Conservation (phyloP, 2,329 filamentous ascomycete genomes). For the Venturia oleaginea region DNA sequence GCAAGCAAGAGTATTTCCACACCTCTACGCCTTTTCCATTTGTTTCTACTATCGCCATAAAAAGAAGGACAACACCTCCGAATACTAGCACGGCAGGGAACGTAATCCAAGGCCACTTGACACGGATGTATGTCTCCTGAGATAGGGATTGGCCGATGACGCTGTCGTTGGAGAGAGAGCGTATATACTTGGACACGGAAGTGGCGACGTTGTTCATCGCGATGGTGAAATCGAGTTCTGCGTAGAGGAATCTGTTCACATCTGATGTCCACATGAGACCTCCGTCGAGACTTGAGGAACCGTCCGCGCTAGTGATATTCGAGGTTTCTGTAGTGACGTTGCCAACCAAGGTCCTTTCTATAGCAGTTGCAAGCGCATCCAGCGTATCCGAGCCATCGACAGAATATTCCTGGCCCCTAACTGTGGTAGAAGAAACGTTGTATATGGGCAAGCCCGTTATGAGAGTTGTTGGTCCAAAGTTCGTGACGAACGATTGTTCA, state of each 20-base stretch:
- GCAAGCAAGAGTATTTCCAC: constrained; percentile 27
- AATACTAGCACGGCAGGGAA: constrained; percentile 21
- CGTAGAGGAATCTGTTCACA: not conserved
- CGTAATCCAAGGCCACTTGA: constrained; percentile 23
- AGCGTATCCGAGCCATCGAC: not conserved
- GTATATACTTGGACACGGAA: not conserved
- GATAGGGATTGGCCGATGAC: not conserved
- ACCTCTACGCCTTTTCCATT: constrained; percentile 16
- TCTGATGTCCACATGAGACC: not conserved
- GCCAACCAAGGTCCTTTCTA: not conserved
- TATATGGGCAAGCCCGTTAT: not conserved
- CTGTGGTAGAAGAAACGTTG: not conserved
- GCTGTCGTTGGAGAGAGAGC: not conserved
- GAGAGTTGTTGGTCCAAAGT: not conserved
- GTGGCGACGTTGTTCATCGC: not conserved
- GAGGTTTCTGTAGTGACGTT: not conserved
- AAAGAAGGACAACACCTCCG: constrained; percentile 20
- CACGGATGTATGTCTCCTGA: constrained; percentile 16
- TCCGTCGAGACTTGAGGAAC: not conserved
- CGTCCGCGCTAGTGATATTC: not conserved
- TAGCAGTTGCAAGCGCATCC: not conserved
- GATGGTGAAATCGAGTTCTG: not conserved
- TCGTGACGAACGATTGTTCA: not conserved
- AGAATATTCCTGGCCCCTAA: not conserved
- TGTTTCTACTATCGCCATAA: constrained; percentile 20